Evolutionary conservation across 352 stramenopile genomes (phyloP), one percentile per base, ranked within the genome.

Genomic region (Pythium aquatile): DNA sequence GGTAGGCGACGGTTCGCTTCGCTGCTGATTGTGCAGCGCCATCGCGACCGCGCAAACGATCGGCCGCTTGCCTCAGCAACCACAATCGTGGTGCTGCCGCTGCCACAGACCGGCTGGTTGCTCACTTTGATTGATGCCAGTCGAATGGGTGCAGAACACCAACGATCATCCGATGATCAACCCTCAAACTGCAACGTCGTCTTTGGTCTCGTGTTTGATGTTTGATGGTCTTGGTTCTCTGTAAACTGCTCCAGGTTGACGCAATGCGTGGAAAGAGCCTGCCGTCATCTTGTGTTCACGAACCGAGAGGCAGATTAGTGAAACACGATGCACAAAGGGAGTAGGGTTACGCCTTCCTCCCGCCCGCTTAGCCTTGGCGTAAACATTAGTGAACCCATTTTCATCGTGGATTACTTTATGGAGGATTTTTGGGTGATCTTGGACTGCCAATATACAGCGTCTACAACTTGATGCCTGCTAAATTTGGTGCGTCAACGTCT

Each of bases 201-300:
- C 24, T 35, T 60, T 51, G 54, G 20, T 60, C 37, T 60, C 54
- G 54, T 60, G 54, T 60, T 29, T 40, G 26, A 17, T 16, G n/a
- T 17, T 37, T 28, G 20, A 24, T 24, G 20, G 20, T 24, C 20
- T 24, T 10, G 8, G 16, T 10, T 37, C n/a, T 16, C 40, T 49
- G 56, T 62, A 62, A 62, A 55, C 56, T 62, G 56, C 44, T 62
- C 56, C 28, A 16, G 40, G 56, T 62, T 62, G 56, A 62, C 56
- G 56, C 56, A 62, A 62, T 62, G 56, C 42, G 44, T 62, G 42
- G 40, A 54, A 17, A 44, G 16, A 2, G n/a, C 17, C 40, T 24
- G 26, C 40, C 56, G 56, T 62, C 26, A 62, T 62, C 56, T 56
- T 56, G 26, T 40, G 24, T 17, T 24, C 20, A 24, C 20, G 20